phyloP scores from a whole-genome alignment of 176 grass and related monocot genomes.

The Rhynchospora pubera region DNA sequence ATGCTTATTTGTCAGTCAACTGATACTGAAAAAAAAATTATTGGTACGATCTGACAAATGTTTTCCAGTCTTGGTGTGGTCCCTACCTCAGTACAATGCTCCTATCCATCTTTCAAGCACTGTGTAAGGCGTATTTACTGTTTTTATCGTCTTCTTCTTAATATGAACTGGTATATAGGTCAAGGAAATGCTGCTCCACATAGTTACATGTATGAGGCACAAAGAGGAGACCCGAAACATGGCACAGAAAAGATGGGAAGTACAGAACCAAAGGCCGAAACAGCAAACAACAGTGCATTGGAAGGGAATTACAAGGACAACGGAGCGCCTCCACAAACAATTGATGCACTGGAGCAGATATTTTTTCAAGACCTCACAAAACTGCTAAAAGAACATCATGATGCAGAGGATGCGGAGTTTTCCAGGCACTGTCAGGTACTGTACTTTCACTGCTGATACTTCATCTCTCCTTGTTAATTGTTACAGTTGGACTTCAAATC shows the following conservation, averaged over 20 bases:
- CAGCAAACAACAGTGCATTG: conserved; percentile 12
- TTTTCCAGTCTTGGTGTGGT: neutral
- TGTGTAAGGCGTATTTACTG: neutral
- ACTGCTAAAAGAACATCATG: conserved; percentile 75
- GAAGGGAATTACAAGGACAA: conserved; percentile 45
- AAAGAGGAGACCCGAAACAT: conserved; percentile 55
- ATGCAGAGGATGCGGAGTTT: conserved; percentile 77
- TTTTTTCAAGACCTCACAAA: conserved; percentile 68
- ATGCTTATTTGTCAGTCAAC: neutral
- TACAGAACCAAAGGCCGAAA: conserved; percentile 43
- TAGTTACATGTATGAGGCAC: conserved; percentile 67
- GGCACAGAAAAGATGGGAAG: conserved; percentile 44
- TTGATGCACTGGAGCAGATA: conserved; percentile 78
- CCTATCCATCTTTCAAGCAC: neutral
- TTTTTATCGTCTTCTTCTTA: conserved; percentile 33
- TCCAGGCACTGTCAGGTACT: conserved; percentile 79
- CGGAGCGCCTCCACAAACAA: conserved; percentile 44
- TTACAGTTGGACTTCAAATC: neutral
- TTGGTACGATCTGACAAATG: neutral
- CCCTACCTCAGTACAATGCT: neutral
- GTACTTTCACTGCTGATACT: neutral
- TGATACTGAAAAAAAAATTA: neutral
- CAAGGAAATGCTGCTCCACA: conserved; percentile 58
- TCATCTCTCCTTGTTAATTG: neutral
- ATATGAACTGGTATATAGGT: conserved; percentile 55